Evolutionary conservation across 495 filamentous ascomycete species (phyloP), one percentile per base, ranked within the genome.

Genomic region (Talaromyces liani): DNA sequence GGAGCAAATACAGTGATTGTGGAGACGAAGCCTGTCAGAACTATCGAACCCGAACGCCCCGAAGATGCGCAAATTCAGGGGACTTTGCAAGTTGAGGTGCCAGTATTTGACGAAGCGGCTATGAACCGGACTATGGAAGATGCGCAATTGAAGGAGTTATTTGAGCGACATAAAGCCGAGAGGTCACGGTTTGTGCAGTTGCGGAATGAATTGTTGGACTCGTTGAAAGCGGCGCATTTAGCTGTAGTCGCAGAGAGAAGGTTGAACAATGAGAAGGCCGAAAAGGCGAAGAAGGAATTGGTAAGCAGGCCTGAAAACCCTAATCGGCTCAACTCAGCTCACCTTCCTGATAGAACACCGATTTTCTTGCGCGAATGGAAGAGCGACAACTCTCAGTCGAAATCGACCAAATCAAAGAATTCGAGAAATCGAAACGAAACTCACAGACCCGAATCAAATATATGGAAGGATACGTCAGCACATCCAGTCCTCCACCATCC

Each of bases 391-490:
- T 91, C 14, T 78, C 80, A n/a, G 84, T 85, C 2, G 89, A 92
- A 75, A 85, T 91, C 63, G 75, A 80, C 55, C 80, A 88, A 27
- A 80, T 86, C 9, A 80, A 73, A 16, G 77, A 80, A 10, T 87
- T 91, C 56, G 84, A 90, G 22, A 71, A 70, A 12, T 76, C 77
- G 9, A 81, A 81, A 63, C 74, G 78, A 58, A 87, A 85, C 64
- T 85, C 89, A 4, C 74, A 80, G n/a, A 85, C 88, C 18, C 85
- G 87, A 47, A 82, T 92, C 36, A 85, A 85, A 68, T 83, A 92
- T 63, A 91, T 92, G 89, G 89, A 91, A 70, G 87, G 86, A 3
- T 92, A 91, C 68, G 88, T 88, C 71, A 80, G 82, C 64, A 87
- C 83, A 57, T 75, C 81, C 3, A 82, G 79, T 57, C 78, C 78